Base-by-base conservation (phyloP, 257 asterid genomes). In the Solanum chilense region DNA sequence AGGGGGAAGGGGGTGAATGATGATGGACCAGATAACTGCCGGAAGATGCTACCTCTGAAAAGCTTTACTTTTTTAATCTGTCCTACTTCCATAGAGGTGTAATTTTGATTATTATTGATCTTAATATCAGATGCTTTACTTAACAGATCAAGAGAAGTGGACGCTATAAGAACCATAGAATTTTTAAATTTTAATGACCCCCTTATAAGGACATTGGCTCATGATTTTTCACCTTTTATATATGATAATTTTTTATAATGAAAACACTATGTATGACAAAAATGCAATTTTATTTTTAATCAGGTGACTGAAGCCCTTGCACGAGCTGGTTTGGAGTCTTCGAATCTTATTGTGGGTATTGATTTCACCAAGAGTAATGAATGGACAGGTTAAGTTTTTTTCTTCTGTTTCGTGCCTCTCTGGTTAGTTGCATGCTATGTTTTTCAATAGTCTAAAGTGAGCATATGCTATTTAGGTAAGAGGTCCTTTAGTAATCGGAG, bases 361-460 rank as follows among this genome's bases (percentile, higher is more conserved):
- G 99, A 97, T 91, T 95, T 94, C 91, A 97, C 99, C 3, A 97
- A 95, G 96, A 97, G 99, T 92, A 97, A 97, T 68, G 99, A 97
- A 89, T 97, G 99, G 99, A 97, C 99, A 90, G 99, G 99, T 97
- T 70, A 42, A 18, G 25, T 73, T 42, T 81, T 82, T 84, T 87
- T 12, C 25, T 78, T 49, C 10, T 31, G 49, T 87, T 44, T 35
- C 44, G 29, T 49, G 12, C 44, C 85, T 49, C 69, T 29, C 29
- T 81, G 85, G 13, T 81, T 18, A 29, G 44, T 52, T 49, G 27
- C 42, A 45, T n/a, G 14, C 47, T 85, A 25, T 74, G 47, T 81
- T 44, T 83, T 58, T 41, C 84, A 7, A 58, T 87, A 70, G 86
- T 14, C 87, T 93, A 85, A 93, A 82, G 89, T 87, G 33, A 81